phyloP scores from a whole-genome alignment of 148 eudicot genomes.

The Beta vulgaris region DNA sequence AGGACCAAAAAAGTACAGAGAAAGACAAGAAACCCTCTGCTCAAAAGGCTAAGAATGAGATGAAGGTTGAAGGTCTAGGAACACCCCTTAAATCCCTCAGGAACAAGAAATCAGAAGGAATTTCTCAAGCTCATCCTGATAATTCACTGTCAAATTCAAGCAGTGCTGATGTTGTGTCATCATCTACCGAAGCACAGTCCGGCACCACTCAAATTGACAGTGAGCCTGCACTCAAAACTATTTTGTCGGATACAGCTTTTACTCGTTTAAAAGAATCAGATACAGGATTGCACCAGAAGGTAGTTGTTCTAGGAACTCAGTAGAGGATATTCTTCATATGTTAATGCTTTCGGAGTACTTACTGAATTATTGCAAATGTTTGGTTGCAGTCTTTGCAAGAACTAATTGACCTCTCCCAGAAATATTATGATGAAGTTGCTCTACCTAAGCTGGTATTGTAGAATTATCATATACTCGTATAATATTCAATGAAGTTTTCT shows the following conservation, averaged over 20 bases:
- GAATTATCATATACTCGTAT: conserved; percentile 11
- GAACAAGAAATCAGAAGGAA: conserved; percentile 68
- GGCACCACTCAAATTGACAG: conserved; percentile 42
- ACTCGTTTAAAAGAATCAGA: conserved; percentile 77
- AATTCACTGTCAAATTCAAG: conserved; percentile 36
- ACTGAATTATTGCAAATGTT: conserved; percentile 2
- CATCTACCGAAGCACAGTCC: conserved; percentile 36
- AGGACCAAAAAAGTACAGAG: conserved; percentile 83
- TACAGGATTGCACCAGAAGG: conserved; percentile 96
- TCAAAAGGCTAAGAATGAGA: conserved; percentile 77
- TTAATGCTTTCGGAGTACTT: background rate
- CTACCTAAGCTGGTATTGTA: conserved; percentile 88
- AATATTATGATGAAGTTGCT: conserved; percentile 90
- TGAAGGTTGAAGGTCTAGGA: conserved; percentile 97
- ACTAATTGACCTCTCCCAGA: conserved; percentile 78
- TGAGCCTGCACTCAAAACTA: conserved; percentile 54
- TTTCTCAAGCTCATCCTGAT: conserved; percentile 36
- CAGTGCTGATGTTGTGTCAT: conserved; percentile 34
- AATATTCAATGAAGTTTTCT: background rate
- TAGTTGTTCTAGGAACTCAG: conserved; percentile 24
- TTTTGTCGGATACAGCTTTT: conserved; percentile 89
- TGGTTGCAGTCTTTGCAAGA: conserved; percentile 77
- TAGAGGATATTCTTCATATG: background rate
- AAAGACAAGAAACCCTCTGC: conserved; percentile 73
- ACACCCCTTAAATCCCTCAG: conserved; percentile 85